These are phyloP conservation scores for Tylopilus subfusipes DNA, from an alignment of 768 basidiomycete genomes.

Conservation along the genomic window DNA sequence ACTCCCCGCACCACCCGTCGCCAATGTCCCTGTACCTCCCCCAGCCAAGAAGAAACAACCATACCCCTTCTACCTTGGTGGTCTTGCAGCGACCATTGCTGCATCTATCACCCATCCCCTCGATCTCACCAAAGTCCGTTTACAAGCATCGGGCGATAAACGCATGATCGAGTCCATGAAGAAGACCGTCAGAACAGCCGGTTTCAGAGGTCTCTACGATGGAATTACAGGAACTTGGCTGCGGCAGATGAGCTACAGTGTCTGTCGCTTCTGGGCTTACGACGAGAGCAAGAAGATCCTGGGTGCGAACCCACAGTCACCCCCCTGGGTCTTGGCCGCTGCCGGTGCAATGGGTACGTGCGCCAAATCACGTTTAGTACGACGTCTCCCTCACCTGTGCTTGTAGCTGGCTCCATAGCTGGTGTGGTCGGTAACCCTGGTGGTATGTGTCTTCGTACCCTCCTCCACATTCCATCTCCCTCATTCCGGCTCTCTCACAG, in stretches of 20 bases:
- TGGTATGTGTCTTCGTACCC: constrained; percentile 43
- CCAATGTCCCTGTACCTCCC: constrained; percentile 12
- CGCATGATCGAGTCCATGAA: constrained; percentile 79
- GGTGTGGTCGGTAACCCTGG: constrained; percentile 88
- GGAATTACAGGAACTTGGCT: constrained; percentile 87
- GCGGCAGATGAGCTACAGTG: constrained; percentile 89
- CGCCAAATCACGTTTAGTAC: background rate
- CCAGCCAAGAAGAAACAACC: constrained; percentile 53
- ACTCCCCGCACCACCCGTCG: constrained; percentile 4
- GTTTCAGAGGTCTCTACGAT: constrained; percentile 71
- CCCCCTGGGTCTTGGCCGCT: constrained; percentile 75
- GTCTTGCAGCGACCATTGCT: constrained; percentile 82
- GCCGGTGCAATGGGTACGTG: constrained; percentile 85
- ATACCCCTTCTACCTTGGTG: constrained; percentile 86
- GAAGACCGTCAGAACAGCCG: constrained; percentile 81
- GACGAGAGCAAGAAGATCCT: constrained; percentile 85
- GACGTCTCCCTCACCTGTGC: background rate
- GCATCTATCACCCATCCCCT: constrained; percentile 87
- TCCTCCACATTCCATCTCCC: background rate
- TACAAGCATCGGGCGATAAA: constrained; percentile 91
- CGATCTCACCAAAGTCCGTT: constrained; percentile 86
- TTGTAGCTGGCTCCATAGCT: constrained; percentile 75
- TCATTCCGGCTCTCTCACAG: constrained; percentile 30
- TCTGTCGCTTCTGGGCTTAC: constrained; percentile 92
- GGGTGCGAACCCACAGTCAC: constrained; percentile 61